Evolutionary conservation across 352 stramenopile species (phyloP), one percentile per base, ranked within the genome.

Genomic region (Aphanomyces astaci): DNA sequence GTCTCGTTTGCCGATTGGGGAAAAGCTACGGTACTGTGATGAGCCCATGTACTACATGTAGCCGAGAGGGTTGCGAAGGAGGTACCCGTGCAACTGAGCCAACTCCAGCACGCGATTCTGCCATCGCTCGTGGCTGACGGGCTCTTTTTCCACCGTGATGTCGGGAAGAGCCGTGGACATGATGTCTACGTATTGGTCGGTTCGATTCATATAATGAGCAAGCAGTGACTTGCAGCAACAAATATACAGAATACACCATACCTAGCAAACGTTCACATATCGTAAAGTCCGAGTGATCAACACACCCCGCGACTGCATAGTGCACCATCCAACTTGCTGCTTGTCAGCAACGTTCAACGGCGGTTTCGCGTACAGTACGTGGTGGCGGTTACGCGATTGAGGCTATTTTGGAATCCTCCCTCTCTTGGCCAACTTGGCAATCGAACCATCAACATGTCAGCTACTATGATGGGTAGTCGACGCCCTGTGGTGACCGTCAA

Each of bases 241-340:
- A n/a, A n/a, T n/a, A n/a, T n/a, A n/a, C n/a, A n/a, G n/a, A n/a
- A n/a, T n/a, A n/a, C n/a, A n/a, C 9, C 30, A 2, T 56, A 66
- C 59, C 59, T 17, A 66, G 33, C 10, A 66, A 28, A 45, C 59
- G 59, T n/a, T 66, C 59, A 22, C 59, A 66, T 13, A 66, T 27
- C 28, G 59, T 66, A 28, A 31, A 51, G 28, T 66, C 59, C 15
- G 11, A 25, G 10, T 43, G 33, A 7, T 66, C 59, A 27, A 66
- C 59, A n/a, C 59, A 48, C 1, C 59, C 59, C 17, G 33, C 59
- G 22, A 66, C 27, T 24, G 33, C 11, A 48, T 66, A 66, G 11
- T 57, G 59, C 40, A 66, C 59, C 59, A 66, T 66, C n/a, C 15
- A n/a, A 33, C n/a, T 25, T 19, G 7, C 43, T 31, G 15, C 11